Evolutionary conservation across 2,329 filamentous ascomycete species (phyloP).

Genomic region (Xylariaceae sp.): DNA sequence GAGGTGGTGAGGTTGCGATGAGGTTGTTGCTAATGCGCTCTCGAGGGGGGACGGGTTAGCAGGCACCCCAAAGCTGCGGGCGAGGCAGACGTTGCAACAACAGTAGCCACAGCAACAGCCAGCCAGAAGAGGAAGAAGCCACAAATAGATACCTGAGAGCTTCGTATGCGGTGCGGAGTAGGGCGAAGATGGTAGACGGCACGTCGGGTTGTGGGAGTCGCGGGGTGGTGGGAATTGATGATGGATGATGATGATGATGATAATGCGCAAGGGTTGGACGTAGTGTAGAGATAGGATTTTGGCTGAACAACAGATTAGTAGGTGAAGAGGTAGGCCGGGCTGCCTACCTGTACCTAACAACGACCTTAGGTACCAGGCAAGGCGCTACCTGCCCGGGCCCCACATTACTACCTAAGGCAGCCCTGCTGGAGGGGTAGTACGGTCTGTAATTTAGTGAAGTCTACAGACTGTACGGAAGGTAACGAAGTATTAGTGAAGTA

Average conservation of each 20-base stretch:
- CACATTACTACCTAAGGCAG: constrained; percentile 4
- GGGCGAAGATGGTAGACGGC: constrained; percentile 12
- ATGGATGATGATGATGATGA: constrained; percentile 16
- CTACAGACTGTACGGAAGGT: too few species aligned
- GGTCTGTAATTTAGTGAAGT: too few species aligned
- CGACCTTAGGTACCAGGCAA: constrained; percentile 3
- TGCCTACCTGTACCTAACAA: neutral
- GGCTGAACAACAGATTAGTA: constrained; percentile 14
- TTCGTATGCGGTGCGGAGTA: constrained; percentile 3
- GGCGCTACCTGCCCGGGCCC: constrained; percentile 6
- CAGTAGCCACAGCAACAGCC: neutral
- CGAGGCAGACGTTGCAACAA: constrained; percentile 9
- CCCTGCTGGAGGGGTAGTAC: constrained; percentile 5
- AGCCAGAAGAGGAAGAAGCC: constrained; percentile 6
- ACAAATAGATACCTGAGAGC: constrained; percentile 15
- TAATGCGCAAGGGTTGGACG: constrained; percentile 21
- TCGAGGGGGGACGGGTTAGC: constrained; percentile 18
- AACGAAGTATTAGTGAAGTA: too few species aligned
- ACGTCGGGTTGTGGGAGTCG: constrained; percentile 10
- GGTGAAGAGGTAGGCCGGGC: constrained; percentile 13
- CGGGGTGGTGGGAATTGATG: constrained; percentile 18
- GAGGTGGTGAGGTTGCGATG: constrained; percentile 15
- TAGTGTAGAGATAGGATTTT: constrained; percentile 17
- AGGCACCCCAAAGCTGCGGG: constrained; percentile 15
- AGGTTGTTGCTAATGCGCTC: constrained; percentile 18